Evolutionary conservation across 768 basidiomycete genomes (phyloP).

Genomic region (Phlegmacium glaucopus): DNA sequence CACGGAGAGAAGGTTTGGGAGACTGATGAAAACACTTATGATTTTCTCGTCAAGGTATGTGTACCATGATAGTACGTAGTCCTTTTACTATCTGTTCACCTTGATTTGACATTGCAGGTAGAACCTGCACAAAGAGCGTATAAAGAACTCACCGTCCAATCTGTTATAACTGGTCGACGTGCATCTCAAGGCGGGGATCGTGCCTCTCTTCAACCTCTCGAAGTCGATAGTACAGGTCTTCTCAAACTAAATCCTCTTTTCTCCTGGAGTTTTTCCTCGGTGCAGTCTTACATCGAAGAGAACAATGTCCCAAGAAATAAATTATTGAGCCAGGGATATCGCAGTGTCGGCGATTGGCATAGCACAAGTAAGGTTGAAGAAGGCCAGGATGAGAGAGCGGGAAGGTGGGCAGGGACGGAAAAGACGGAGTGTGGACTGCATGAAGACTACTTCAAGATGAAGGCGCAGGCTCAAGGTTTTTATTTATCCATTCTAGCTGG

Average conservation of each 20-base stretch:
- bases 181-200: constrained; percentile 93
- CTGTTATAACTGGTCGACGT: constrained; percentile 94
- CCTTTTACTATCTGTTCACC: no score
- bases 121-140: constrained; percentile 93
- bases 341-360: constrained; percentile 97
- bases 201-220: constrained; percentile 76
- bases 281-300: constrained; percentile 80
- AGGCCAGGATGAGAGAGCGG: constrained; percentile 83
- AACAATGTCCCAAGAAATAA: constrained; percentile 87
- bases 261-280: constrained; percentile 79
- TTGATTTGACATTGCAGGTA: constrained; percentile 47
- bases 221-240: constrained; percentile 86
- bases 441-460: constrained; percentile 83
- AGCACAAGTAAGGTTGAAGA: constrained; percentile 73
- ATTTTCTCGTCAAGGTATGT: constrained; percentile 86
- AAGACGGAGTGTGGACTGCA: constrained; percentile 98
- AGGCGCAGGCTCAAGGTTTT: constrained; percentile 42
- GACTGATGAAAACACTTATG: constrained; percentile 81
- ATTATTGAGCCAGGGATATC: constrained; percentile 88
- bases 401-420: constrained; percentile 84
- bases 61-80: neutral
- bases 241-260: constrained; percentile 94
- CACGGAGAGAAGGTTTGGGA: constrained; percentile 87
- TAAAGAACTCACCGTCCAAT: constrained; percentile 67
- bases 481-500: neutral